phyloP scores from a whole-genome alignment of 208 protist genomes.

The Crithidia brevicula region DNA sequence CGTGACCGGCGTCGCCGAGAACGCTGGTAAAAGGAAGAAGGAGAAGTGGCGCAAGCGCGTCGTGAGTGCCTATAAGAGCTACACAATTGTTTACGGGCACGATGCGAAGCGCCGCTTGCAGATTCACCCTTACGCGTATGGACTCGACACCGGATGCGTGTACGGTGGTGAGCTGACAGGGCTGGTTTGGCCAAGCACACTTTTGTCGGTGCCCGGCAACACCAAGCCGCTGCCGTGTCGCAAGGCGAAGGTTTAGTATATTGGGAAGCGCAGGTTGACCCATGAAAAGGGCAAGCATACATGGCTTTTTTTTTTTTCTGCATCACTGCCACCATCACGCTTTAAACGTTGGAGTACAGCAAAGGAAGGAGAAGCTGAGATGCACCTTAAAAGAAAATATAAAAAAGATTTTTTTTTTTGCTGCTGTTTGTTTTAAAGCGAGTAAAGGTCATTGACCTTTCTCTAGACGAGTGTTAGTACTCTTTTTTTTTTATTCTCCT shows the following conservation, averaged over 20 bases:
- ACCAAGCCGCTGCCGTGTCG: slow-evolving; percentile 7
- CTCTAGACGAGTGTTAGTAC: too few species aligned
- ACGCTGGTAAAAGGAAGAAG: slow-evolving; percentile 5
- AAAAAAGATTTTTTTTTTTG: too few species aligned
- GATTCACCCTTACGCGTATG: slow-evolving; percentile 59
- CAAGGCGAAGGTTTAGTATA: slow-evolving; percentile 28
- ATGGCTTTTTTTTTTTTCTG: not conserved
- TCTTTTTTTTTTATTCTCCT: too few species aligned
- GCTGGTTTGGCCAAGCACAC: slow-evolving; percentile 47
- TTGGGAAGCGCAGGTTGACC: not conserved
- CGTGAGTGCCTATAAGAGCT: slow-evolving; percentile 17
- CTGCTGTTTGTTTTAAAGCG: too few species aligned
- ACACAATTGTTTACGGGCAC: slow-evolving; percentile 72
- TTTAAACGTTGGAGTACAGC: too few species aligned
- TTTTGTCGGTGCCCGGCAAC: slow-evolving; percentile 64
- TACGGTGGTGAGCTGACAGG: slow-evolving; percentile 70
- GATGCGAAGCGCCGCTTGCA: slow-evolving; percentile 78
- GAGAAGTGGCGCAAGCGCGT: slow-evolving; percentile 20
- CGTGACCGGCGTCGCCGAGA: not conserved
- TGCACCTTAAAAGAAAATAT: too few species aligned
- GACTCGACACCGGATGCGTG: slow-evolving; percentile 75
- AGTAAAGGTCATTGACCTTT: too few species aligned
- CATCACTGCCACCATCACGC: too few species aligned
- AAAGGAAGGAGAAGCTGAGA: too few species aligned
- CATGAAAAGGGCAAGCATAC: not conserved